Evolutionary conservation across 1,139 yeast genomes (phyloP).

Genomic region (Schwanniomyces etchellsii): DNA sequence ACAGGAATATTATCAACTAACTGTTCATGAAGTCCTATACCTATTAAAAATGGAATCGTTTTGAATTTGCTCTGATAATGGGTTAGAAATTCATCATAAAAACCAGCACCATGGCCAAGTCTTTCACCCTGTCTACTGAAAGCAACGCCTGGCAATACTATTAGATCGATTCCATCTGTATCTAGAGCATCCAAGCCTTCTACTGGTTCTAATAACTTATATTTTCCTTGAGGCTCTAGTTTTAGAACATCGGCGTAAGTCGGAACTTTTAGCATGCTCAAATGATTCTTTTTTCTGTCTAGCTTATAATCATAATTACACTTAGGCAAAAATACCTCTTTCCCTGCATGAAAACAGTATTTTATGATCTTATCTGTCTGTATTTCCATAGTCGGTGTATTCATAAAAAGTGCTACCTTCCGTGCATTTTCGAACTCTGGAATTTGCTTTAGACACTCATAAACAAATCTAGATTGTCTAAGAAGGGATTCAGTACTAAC

Average conservation of each 20-base stretch:
- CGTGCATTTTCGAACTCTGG: constrained; percentile 38
- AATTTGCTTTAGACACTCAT: constrained; percentile 21
- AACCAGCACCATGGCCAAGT: constrained; percentile 92
- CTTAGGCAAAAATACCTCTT: constrained; percentile 46
- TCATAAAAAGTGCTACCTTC: constrained; percentile 59
- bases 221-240: constrained; percentile 65
- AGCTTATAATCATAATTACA: constrained; percentile 23
- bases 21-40: constrained; percentile 69
- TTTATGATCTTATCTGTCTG: constrained; percentile 48
- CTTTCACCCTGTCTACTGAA: constrained; percentile 53
- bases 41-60: constrained; percentile 45
- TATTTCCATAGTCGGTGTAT: constrained; percentile 60
- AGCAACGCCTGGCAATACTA: constrained; percentile 84
- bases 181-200: constrained; percentile 30
- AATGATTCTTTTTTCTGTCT: constrained; percentile 37
- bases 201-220: constrained; percentile 63
- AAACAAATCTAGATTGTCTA: constrained; percentile 19
- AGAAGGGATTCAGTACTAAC: constrained; percentile 11
- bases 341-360: constrained; percentile 40
- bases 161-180: constrained; percentile 52
- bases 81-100: constrained; percentile 72
- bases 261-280: constrained; percentile 52
- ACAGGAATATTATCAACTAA: constrained; percentile 53
- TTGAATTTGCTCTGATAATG: constrained; percentile 35
- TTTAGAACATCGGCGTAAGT: constrained; percentile 34